Evolutionary conservation across 2,329 filamentous ascomycete genomes (phyloP).

Genomic region (Scopulariopsis brevicaulis): DNA sequence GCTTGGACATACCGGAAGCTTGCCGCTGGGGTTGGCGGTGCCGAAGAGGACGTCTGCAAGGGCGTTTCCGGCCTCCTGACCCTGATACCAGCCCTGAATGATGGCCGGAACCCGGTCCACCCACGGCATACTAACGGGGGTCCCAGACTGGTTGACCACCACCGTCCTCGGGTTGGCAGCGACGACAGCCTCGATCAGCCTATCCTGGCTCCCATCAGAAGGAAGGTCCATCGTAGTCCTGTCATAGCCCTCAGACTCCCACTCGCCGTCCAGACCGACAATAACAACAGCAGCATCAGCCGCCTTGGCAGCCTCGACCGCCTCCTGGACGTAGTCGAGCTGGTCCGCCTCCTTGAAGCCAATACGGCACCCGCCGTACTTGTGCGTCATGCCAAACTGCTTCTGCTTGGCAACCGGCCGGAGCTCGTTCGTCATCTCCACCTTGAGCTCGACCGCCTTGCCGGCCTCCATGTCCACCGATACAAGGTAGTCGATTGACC

Average conservation of each 20-base stretch:
- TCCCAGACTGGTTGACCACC: slow-evolving; percentile 60
- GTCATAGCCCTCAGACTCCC: slow-evolving; percentile 67
- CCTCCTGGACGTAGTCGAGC: slow-evolving; percentile 50
- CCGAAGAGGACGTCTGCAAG: slow-evolving; percentile 59
- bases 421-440: slow-evolving; percentile 57
- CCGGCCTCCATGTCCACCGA: slow-evolving; percentile 47
- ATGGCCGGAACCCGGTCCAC: slow-evolving; percentile 51
- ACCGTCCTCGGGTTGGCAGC: slow-evolving; percentile 53
- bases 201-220: slow-evolving; percentile 44
- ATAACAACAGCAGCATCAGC: slow-evolving; percentile 59
- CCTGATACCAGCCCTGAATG: slow-evolving; percentile 65
- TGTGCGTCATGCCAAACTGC: slow-evolving; percentile 44
- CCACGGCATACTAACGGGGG: slow-evolving; percentile 62
- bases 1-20: slow-evolving; percentile 41
- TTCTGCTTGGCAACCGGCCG: slow-evolving; percentile 49
- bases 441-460: slow-evolving; percentile 47
- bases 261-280: slow-evolving; percentile 60
- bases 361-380: slow-evolving; percentile 60
- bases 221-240: slow-evolving; percentile 64
- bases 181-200: slow-evolving; percentile 50
- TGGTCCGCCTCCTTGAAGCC: slow-evolving; percentile 59
- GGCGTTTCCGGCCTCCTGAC: slow-evolving; percentile 59
- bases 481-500: slow-evolving; percentile 52
- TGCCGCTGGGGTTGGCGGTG: slow-evolving; percentile 52
- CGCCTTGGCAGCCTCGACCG: slow-evolving; percentile 46